Evolutionary conservation across 441 rosid genomes (phyloP), one percentile per base, ranked within the genome.

Genomic region (Iberis amara): DNA sequence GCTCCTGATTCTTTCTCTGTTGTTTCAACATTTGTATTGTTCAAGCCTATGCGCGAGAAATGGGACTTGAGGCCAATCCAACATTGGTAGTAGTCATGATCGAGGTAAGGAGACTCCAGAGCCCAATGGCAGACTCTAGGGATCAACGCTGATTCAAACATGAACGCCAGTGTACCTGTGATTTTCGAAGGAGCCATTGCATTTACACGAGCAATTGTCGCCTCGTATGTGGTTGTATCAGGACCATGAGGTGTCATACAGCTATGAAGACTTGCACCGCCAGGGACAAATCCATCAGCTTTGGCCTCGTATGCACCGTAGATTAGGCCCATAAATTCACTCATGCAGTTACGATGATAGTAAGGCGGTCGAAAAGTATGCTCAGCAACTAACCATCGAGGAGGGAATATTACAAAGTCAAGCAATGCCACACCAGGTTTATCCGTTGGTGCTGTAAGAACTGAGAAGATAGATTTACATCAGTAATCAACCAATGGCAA

Each of bases 191-290:
- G 95, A 32, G 75, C 81, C 46, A 78, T 78, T 48, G 87, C 78
- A 13, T 79, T 78, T 57, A 79, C 94, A 0, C 45, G 63, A 24
- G 78, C 75, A 37, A 88, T 59, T 6, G 95, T 85, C 11, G 87
- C 87, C 89, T 91, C 98, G 26, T 62, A 87, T 35, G 95, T 83
- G 64, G 81, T 85, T 0, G 95, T 88, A 69, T 88, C 98, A 41
- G 96, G 96, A 74, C 98, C 98, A 41, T 88, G 96, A 27, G 98
- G 98, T 64, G 95, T 91, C 96, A 88, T 91, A 77, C 94, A 87
- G 64, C 88, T 91, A 60, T 91, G 98, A 55, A 91, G 96, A 61
- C 96, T 91, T 32, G 95, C 89, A 30, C 95, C 94, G 6, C 96
- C 98, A 0, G 98, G 96, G 56, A 88, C 76, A 71, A 91, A 91